phyloP scores from a whole-genome alignment of 169 alveolate genomes.

The Cryptosporidium felis region DNA sequence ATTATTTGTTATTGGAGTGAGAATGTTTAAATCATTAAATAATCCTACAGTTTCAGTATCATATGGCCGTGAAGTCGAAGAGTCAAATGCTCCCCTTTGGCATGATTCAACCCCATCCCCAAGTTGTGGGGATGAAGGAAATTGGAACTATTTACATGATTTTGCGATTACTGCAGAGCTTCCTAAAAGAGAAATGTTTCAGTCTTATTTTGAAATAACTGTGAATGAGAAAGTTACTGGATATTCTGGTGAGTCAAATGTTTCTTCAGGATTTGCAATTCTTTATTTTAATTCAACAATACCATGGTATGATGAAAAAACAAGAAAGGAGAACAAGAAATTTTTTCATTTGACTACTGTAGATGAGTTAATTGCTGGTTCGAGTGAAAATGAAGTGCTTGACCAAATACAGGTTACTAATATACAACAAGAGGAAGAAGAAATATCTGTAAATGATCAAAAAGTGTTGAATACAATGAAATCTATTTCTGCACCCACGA shows the following conservation, averaged over 20 bases:
- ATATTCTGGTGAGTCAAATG: conserved; percentile 53
- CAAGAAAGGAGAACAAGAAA: conserved; percentile 12
- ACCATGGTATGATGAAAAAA: conserved; percentile 69
- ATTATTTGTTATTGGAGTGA: conserved; percentile 84
- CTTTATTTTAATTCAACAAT: conserved; percentile 46
- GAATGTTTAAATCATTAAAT: conserved; percentile 83
- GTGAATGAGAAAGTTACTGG: conserved; percentile 63
- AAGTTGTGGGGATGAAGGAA: conserved; percentile 74
- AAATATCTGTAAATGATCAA: conserved; percentile 18
- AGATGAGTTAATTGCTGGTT: conserved; percentile 39
- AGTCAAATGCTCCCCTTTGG: conserved; percentile 81
- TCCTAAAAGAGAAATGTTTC: conserved; percentile 63
- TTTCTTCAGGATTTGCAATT: conserved; percentile 59
- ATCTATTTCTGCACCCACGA: conserved; percentile 62
- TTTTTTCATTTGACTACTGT: conserved; percentile 54
- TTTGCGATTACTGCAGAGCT: conserved; percentile 67
- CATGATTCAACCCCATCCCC: conserved; percentile 80
- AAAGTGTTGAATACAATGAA: conserved; percentile 57
- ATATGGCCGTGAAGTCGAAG: conserved; percentile 84
- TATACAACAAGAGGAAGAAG: neutral
- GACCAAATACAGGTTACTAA: neutral
- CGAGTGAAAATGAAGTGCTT: conserved; percentile 3
- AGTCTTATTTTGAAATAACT: conserved; percentile 48
- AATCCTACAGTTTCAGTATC: conserved; percentile 83
- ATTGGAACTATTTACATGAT: conserved; percentile 75